Conservation (phyloP, 495 filamentous ascomycete species). For the Hyaloscypha finlandica region DNA sequence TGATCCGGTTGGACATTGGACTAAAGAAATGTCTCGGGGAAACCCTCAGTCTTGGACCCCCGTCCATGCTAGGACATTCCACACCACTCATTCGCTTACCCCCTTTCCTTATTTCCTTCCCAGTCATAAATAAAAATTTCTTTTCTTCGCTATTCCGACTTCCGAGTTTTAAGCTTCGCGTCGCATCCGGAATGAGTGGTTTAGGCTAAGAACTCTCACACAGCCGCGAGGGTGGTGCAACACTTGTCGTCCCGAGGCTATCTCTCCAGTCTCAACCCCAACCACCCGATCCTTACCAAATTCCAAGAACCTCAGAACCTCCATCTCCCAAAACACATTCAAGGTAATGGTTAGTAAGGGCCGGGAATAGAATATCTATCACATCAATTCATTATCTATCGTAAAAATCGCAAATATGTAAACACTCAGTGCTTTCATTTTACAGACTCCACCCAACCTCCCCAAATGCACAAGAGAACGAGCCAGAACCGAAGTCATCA, state of each 20-base stretch:
- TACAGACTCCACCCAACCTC: not conserved
- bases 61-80: not conserved
- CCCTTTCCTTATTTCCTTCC: not conserved
- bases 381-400: constrained; percentile 18
- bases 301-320: not conserved
- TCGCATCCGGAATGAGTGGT: not conserved
- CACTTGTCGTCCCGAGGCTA: not conserved
- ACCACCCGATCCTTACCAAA: not conserved
- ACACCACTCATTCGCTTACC: not conserved
- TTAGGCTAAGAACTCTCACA: not conserved
- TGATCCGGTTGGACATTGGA: too few species aligned
- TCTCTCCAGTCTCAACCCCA: too few species aligned
- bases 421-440: not conserved
- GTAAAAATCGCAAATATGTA: not conserved
- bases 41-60: not conserved
- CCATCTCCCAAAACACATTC: not conserved
- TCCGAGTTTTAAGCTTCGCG: not conserved
- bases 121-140: not conserved
- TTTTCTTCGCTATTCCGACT: not conserved
- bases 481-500: constrained; percentile 7
- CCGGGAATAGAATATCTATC: not conserved
- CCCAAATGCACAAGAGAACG: not conserved
- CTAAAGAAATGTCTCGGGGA: not conserved
- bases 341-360: not conserved
- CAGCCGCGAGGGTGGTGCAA: not conserved